Evolutionary conservation across 2,329 filamentous ascomycete species (phyloP).

Genomic region (Colletotrichum lentis): DNA sequence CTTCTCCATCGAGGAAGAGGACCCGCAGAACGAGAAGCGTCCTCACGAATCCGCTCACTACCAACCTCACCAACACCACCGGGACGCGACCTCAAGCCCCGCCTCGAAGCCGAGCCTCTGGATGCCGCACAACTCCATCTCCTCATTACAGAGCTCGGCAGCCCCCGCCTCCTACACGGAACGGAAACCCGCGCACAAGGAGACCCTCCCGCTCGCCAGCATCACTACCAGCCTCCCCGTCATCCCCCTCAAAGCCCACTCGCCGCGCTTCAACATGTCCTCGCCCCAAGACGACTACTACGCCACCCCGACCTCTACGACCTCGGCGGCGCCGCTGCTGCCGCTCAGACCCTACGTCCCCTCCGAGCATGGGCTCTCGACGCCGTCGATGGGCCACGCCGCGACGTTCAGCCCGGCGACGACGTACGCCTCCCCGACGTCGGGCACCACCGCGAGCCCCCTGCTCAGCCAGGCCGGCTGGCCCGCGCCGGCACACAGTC

Average conservation of each 20-base stretch:
- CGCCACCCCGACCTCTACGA: conserved; percentile 46
- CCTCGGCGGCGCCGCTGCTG: conserved; percentile 50
- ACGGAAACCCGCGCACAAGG: conserved; percentile 15
- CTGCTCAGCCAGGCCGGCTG: conserved; percentile 35
- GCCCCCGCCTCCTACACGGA: conserved; percentile 14
- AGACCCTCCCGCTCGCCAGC: conserved; percentile 18
- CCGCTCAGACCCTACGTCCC: conserved; percentile 44
- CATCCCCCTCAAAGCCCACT: conserved; percentile 29
- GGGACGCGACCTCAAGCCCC: neutral
- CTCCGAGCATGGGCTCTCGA: conserved; percentile 42
- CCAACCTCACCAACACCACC: conserved; percentile 1
- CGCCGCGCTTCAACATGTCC: conserved; percentile 22
- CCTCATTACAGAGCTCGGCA: conserved; percentile 10
- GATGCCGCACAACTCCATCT: conserved; percentile 38
- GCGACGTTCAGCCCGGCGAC: conserved; percentile 24
- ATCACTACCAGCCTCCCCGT: conserved; percentile 33
- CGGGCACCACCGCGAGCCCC: conserved; percentile 36
- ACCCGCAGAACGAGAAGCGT: conserved; percentile 38
- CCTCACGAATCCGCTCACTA: conserved; percentile 34
- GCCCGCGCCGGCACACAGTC: conserved; percentile 22
- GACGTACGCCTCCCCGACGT: conserved; percentile 30
- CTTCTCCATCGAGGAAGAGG: conserved; percentile 47
- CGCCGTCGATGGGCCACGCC: conserved; percentile 36
- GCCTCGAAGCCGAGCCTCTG: conserved; percentile 29
- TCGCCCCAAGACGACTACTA: conserved; percentile 37